Conservation (phyloP, 176 grass and related monocot species). For the Juncus inflexus region DNA sequence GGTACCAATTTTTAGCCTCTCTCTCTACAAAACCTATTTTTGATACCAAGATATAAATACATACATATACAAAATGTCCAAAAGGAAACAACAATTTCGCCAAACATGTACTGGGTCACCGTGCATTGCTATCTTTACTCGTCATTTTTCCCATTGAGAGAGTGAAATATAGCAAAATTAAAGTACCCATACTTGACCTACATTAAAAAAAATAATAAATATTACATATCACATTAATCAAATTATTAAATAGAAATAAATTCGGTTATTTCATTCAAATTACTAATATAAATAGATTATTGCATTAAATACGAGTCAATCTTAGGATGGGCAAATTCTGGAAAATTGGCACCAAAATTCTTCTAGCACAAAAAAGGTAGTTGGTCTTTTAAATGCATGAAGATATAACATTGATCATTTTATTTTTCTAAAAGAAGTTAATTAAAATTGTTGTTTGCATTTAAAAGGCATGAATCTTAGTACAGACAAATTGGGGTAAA, state of each 20-base stretch:
- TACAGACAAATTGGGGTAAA: not conserved
- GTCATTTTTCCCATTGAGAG: conserved; percentile 57
- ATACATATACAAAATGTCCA: conserved; percentile 6
- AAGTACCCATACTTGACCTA: conserved; percentile 79
- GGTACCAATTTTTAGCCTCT: not conserved
- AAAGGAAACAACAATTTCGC: not conserved
- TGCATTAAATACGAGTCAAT: not conserved
- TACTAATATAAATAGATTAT: not conserved
- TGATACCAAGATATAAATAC: not conserved
- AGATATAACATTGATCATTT: no score
- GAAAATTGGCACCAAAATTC: conserved; percentile 7
- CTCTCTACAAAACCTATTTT: not conserved
- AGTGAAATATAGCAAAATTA: conserved; percentile 84
- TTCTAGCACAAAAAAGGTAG: not conserved
- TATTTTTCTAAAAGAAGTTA: no score
- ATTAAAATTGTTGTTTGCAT: not conserved
- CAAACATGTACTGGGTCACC: conserved; percentile 17
- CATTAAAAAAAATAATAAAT: conserved; percentile 15
- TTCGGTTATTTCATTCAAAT: not conserved
- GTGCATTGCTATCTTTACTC: conserved; percentile 15
- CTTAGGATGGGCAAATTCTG: not conserved
- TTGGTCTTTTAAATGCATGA: conserved; percentile 4
- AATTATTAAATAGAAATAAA: not conserved
- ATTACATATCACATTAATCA: not conserved
- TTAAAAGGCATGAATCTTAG: not conserved